These are phyloP conservation scores for Cladosporium velox DNA, from an alignment of 2,329 filamentous ascomycete species.

Conservation along the genomic window DNA sequence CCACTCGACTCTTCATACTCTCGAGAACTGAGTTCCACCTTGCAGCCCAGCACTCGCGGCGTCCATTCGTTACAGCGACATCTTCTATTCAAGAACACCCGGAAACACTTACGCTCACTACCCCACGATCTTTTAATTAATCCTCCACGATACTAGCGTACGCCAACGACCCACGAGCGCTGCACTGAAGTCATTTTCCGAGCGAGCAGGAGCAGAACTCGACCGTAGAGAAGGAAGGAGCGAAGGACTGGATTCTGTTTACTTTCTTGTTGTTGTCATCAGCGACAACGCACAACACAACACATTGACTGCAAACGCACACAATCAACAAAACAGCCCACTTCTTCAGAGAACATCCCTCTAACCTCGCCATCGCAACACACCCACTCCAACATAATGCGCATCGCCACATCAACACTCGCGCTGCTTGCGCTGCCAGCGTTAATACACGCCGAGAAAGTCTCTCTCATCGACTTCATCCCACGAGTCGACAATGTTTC, in stretches of 20 bases:
- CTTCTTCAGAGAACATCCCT: background rate
- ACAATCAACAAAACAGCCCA: background rate
- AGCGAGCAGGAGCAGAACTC: background rate
- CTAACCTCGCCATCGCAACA: background rate
- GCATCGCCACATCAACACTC: conserved; percentile 19
- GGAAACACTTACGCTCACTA: conserved; percentile 2
- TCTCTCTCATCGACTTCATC: conserved; percentile 49
- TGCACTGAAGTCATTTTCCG: background rate
- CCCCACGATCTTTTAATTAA: conserved; percentile 1
- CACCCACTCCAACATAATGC: conserved; percentile 19
- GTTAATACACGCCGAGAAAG: conserved; percentile 33
- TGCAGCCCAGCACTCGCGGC: conserved; percentile 17
- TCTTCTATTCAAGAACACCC: background rate
- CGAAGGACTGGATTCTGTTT: conserved; percentile 10
- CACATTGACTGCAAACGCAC: conserved; percentile 6
- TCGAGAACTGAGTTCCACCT: background rate
- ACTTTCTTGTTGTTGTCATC: background rate
- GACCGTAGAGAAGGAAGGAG: conserved; percentile 5
- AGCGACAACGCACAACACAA: background rate
- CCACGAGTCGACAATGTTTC: conserved; percentile 46
- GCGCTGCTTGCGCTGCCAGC: conserved; percentile 32
- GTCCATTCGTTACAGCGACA: conserved; percentile 15
- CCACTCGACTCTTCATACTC: conserved; percentile 7
- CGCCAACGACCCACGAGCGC: background rate
- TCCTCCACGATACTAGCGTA: conserved; percentile 4